phyloP scores from a whole-genome alignment of 106 monocot species.

The Allium sativum region DNA sequence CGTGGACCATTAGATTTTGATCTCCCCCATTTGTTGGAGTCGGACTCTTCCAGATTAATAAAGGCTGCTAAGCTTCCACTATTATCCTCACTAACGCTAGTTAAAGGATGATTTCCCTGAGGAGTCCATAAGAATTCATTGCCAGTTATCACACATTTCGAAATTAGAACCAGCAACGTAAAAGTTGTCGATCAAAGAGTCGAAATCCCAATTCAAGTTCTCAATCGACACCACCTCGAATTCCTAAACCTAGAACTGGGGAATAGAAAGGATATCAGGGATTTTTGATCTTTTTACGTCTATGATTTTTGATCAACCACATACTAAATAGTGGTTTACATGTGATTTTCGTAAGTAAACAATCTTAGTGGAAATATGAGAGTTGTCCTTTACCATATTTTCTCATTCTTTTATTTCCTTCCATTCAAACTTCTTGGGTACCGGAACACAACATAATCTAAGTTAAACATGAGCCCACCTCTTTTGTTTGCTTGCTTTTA shows the following conservation, averaged over 20 bases:
- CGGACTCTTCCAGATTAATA: slow-evolving; percentile 21
- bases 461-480: not conserved
- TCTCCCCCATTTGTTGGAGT: slow-evolving; percentile 43
- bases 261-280: not conserved
- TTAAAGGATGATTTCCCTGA: slow-evolving; percentile 11
- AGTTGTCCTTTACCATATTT: not conserved
- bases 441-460: not conserved
- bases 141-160: not conserved
- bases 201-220: slow-evolving; percentile 39
- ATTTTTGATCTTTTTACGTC: not conserved
- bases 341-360: slow-evolving; percentile 2
- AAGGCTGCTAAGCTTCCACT: slow-evolving; percentile 28
- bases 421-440: not conserved
- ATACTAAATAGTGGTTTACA: slow-evolving; percentile 11
- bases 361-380: slow-evolving; percentile 7
- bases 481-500: slow-evolving; percentile 5
- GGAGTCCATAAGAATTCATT: slow-evolving; percentile 29
- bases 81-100: slow-evolving; percentile 15
- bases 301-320: not conserved
- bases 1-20: slow-evolving; percentile 29
- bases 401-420: not conserved
- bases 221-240: slow-evolving; percentile 32
- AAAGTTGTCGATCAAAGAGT: slow-evolving; percentile 36
- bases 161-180: slow-evolving; percentile 25
- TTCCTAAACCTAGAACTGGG: slow-evolving; percentile 5